Percentiles rank a stretch among this genome's conserved stretches.
Conservation (phyloP, 2,329 filamentous ascomycete species). For the Diaporthe longicolla region DNA sequence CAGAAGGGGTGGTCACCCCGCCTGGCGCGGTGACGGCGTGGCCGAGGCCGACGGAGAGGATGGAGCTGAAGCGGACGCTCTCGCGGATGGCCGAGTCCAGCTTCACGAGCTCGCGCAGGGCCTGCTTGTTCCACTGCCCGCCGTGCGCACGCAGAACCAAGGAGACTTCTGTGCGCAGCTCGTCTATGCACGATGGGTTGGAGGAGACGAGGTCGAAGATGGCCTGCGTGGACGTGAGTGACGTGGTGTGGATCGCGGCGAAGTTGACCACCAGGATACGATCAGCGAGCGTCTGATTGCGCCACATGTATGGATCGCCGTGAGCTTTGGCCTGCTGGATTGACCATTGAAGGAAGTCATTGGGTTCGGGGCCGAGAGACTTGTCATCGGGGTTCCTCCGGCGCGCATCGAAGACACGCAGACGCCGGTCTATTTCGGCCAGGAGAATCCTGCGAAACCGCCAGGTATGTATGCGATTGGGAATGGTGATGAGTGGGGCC, state of each 20-base stretch:
- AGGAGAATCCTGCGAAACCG: conserved; percentile 16
- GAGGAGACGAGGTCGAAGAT: conserved; percentile 65
- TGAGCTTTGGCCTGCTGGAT: conserved; percentile 47
- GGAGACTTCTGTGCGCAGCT: conserved; percentile 65
- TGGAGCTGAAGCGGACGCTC: conserved; percentile 45
- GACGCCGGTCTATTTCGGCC: conserved; percentile 13
- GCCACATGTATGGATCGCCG: conserved; percentile 42
- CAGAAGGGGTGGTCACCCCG: conserved; percentile 1
- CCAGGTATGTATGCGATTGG: conserved; percentile 13
- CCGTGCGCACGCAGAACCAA: conserved; percentile 53
- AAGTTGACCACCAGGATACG: conserved; percentile 60
- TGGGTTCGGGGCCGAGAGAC: conserved; percentile 48
- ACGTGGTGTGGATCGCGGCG: conserved; percentile 66
- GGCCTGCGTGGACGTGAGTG: conserved; percentile 59
- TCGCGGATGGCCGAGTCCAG: conserved; percentile 52
- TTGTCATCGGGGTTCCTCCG: neutral
- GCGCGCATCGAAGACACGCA: neutral
- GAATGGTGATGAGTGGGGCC: conserved; percentile 3
- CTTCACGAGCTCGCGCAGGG: conserved; percentile 50
- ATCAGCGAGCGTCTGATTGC: conserved; percentile 54
- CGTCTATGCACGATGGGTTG: conserved; percentile 62
- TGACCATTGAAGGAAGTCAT: conserved; percentile 64
- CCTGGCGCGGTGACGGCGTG: conserved; percentile 7
- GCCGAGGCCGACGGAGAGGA: conserved; percentile 18
- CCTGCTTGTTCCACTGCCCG: conserved; percentile 45